Conservation (phyloP, 306 rosid genomes). For the Comarum palustre region DNA sequence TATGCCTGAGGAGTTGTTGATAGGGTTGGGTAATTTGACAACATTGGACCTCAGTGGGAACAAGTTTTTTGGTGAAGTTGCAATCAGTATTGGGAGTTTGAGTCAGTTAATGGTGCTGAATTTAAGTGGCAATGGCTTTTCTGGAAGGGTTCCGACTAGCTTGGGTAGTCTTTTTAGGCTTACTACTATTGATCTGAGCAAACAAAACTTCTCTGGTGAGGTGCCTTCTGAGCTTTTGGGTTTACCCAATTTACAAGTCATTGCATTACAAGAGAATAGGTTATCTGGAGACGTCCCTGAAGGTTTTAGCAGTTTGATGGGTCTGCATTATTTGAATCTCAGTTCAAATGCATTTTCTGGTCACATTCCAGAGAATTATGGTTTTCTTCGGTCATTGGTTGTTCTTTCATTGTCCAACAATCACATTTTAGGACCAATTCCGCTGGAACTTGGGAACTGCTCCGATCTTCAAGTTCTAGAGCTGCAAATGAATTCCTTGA, state of each 20-base stretch:
- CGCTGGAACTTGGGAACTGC: constrained; percentile 76
- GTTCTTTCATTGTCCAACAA: constrained; percentile 71
- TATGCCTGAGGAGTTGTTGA: constrained; percentile 45
- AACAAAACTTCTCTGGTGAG: constrained; percentile 76
- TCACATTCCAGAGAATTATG: constrained; percentile 70
- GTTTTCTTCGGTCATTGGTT: constrained; percentile 64
- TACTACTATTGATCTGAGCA: constrained; percentile 79
- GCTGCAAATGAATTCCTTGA: constrained; percentile 56
- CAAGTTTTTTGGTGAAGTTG: constrained; percentile 55
- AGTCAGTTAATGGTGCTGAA: constrained; percentile 58
- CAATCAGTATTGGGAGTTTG: constrained; percentile 48
- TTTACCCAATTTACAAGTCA: constrained; percentile 73
- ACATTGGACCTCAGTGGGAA: constrained; percentile 70
- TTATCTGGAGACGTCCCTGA: constrained; percentile 78
- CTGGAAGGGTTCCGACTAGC: constrained; percentile 64
- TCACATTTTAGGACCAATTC: constrained; percentile 57
- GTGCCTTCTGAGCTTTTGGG: constrained; percentile 86
- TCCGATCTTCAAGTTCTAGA: constrained; percentile 57
- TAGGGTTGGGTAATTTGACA: constrained; percentile 57
- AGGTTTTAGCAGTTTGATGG: constrained; percentile 87
- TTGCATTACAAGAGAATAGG: constrained; percentile 69
- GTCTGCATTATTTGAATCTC: constrained; percentile 63
- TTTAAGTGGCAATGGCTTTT: constrained; percentile 73
- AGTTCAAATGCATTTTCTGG: constrained; percentile 74
- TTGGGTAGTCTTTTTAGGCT: constrained; percentile 77